Base-by-base conservation (phyloP, 2,329 filamentous ascomycete genomes). In the Pseudocercospora fijiensis region DNA sequence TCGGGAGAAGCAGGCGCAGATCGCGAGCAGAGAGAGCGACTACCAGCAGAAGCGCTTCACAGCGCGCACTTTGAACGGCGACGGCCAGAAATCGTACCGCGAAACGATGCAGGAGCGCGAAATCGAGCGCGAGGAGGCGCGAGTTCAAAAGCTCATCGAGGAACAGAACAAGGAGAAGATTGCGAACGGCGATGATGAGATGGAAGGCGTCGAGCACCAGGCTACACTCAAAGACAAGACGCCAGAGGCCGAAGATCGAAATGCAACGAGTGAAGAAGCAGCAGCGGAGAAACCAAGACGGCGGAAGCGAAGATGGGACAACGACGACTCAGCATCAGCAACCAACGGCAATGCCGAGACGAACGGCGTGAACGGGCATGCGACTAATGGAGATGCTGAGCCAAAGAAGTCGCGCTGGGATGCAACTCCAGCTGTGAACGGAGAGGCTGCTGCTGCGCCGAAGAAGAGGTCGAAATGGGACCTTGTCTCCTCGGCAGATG, bases 1-100 rank as follows among this genome's bases (percentile, higher is more conserved):
- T 51, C 87, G 89, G 70, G 95, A 98, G 82, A 91, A 94, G 79
- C 91, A 92, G 76, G 92, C 90, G 63, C 89, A 94, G 72, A 98
- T 99, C 74, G 84, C 89, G 65, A 94, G 96, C 75, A 90, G 95
- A 73, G 94, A 98, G 82, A 96, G 92, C 67, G 94, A 98, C 75
- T 99, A 99, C 76, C 96, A 99, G 80, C 96, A 99, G 80, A 96
- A 96, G 80, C 91, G 93, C 69, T 88, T 93, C 64, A 96, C 96
- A 77, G 89, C 96, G 76, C 92, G 95, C 66, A 88, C 86, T 58
- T 83, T 98, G 67, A 95, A 92, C 22, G 75, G 86, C 84, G 55
- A 88, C 24, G 81, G 85, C 27, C 89, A 92, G 70, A 84, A 90
- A 66, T 94, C 87, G 65, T 99, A 98, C 76, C 87, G 90, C 71